Conservation (phyloP, 768 basidiomycete species). For the Cystofilobasidium macerans region DNA sequence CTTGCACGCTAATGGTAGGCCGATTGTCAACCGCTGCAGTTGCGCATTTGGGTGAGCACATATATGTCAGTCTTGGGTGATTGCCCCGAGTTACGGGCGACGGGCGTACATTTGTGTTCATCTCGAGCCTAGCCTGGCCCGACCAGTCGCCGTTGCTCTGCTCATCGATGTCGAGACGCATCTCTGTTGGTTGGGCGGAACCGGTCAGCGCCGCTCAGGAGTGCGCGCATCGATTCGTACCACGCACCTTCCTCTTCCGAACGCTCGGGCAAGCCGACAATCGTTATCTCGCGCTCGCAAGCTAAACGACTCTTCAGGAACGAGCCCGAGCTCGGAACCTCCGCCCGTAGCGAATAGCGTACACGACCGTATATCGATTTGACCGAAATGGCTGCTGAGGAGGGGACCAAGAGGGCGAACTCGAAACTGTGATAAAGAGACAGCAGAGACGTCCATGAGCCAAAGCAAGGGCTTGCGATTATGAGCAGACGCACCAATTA, state of each 20-base stretch:
- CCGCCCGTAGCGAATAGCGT: neutral
- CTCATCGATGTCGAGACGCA: constrained; percentile 10
- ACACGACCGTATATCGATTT: neutral
- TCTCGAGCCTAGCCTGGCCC: constrained; percentile 7
- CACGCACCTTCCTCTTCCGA: neutral
- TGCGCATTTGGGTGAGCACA: neutral
- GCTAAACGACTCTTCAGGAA: neutral
- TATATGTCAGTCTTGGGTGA: neutral
- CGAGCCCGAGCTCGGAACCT: neutral
- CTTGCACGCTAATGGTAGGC: neutral
- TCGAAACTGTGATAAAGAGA: constrained; percentile 2
- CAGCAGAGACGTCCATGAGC: neutral
- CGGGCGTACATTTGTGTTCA: constrained; percentile 1
- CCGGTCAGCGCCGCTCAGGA: too few relatives aligned
- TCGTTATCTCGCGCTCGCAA: neutral
- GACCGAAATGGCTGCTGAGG: neutral
- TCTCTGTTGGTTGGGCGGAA: neutral
- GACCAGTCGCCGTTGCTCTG: neutral
- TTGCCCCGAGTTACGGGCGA: neutral
- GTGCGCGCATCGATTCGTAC: neutral
- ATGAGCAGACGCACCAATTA: neutral
- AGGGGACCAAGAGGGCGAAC: constrained; percentile 8
- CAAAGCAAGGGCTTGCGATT: neutral
- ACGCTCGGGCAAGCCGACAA: constrained; percentile 4
- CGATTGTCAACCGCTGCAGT: constrained; percentile 4